Evolutionary conservation across 805 yeast genomes (phyloP).

Genomic region (Wickerhamiella hasegawae): DNA sequence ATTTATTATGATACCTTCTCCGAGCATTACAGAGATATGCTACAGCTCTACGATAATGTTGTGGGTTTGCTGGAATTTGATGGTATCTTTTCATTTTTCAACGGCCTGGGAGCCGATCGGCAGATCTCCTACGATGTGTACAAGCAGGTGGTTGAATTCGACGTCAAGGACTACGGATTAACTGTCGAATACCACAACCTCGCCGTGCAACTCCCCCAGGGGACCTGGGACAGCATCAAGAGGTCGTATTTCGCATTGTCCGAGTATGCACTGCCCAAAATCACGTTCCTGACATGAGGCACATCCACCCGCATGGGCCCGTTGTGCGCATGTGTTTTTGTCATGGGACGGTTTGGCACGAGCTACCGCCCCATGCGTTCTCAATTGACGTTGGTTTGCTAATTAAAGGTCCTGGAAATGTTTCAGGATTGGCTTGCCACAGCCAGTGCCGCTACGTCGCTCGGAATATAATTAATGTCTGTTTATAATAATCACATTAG

Average conservation of each 20-base stretch:
- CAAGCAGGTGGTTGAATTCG: conserved; percentile 63
- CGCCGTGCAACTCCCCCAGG: conserved; percentile 22
- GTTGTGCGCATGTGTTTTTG: too few relatives aligned
- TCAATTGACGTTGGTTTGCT: too few relatives aligned
- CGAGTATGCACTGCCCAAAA: conserved; percentile 20
- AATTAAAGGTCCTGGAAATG: too few relatives aligned
- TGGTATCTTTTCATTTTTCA: conserved; percentile 81
- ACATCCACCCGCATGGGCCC: too few relatives aligned
- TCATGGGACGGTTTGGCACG: too few relatives aligned
- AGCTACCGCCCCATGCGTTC: too few relatives aligned
- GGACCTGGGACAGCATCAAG: conserved; percentile 22
- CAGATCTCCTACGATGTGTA: conserved; percentile 70
- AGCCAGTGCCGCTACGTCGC: too few relatives aligned
- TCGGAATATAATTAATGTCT: too few relatives aligned
- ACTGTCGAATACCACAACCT: conserved; percentile 33
- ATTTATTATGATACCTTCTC: conserved; percentile 89
- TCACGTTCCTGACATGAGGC: conserved; percentile 13
- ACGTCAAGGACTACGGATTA: conserved; percentile 66
- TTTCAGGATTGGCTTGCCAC: too few relatives aligned
- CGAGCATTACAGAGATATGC: conserved; percentile 80
- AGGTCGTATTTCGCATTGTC: conserved; percentile 21
- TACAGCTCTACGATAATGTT: conserved; percentile 62
- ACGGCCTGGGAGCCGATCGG: conserved; percentile 76
- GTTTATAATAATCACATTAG: too few relatives aligned
- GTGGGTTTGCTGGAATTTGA: conserved; percentile 71